Conservation (phyloP, 345 rosid genomes). For the Eucalyptus globulus region DNA sequence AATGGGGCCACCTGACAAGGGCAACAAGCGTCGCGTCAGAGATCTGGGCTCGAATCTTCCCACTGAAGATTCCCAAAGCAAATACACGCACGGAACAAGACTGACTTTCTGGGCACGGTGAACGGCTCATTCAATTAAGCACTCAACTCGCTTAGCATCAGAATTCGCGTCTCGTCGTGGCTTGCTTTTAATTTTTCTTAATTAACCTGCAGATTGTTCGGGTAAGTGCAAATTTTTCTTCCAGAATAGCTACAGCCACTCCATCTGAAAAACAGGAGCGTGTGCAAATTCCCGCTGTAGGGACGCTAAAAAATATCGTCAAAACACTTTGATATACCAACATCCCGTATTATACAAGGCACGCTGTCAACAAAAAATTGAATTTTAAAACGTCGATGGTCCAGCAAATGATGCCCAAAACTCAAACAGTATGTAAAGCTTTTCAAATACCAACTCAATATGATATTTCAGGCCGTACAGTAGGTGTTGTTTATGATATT, state of each 20-base stretch:
- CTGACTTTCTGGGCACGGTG: background rate
- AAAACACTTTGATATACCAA: background rate
- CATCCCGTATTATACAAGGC: background rate
- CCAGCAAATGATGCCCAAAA: background rate
- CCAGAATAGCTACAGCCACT: background rate
- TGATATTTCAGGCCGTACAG: background rate
- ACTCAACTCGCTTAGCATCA: background rate
- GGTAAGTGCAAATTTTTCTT: background rate
- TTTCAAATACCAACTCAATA: background rate
- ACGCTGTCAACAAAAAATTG: background rate
- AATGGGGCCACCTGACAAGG: background rate
- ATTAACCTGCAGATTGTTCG: background rate
- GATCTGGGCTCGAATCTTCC: background rate
- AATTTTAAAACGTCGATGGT: background rate
- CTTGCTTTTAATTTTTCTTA: background rate
- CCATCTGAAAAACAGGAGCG: background rate
- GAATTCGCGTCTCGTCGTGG: background rate
- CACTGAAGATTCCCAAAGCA: background rate
- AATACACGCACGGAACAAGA: background rate
- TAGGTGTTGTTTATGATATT: background rate
- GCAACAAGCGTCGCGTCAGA: background rate
- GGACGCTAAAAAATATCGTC: background rate
- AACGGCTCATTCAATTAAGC: background rate
- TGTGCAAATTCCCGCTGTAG: background rate
- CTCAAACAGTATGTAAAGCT: background rate